Percentiles rank a stretch among this genome's conserved stretches.
Conservation (phyloP, 192 early-diverging fungal genomes). For the Mortierella hygrophila region DNA sequence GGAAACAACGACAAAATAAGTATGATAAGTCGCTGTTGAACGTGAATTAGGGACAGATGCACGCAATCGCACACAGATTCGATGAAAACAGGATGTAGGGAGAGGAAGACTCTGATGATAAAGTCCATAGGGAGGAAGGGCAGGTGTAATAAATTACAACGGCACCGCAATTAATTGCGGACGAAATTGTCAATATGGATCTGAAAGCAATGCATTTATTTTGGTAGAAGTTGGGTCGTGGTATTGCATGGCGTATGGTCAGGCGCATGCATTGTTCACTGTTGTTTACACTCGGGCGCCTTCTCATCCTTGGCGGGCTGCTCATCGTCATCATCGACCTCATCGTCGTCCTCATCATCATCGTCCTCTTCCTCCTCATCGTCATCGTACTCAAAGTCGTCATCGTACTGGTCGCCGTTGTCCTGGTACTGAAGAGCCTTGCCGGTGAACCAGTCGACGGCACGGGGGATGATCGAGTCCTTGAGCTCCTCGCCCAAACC, state of each 20-base stretch:
- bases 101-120: neutral
- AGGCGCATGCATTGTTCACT: conserved; percentile 14
- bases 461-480: conserved; percentile 96
- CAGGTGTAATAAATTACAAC: neutral
- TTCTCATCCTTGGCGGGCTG: conserved; percentile 65
- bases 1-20: neutral
- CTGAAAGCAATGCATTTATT: neutral
- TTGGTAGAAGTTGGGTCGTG: neutral
- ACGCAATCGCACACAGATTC: neutral
- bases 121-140: neutral
- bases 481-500: conserved; percentile 98
- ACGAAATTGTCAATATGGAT: neutral
- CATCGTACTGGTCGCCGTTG: conserved; percentile 73
- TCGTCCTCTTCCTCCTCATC: conserved; percentile 71
- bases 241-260: neutral
- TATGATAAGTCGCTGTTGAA: neutral
- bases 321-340: conserved; percentile 69
- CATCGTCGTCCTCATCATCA: conserved; percentile 70
- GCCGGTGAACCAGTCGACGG: conserved; percentile 99
- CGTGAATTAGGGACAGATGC: conserved; percentile 3
- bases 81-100: neutral
- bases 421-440: conserved; percentile 93
- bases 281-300: conserved; percentile 71
- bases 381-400: conserved; percentile 63
- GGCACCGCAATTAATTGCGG: neutral